Conservation (phyloP, 176 grass and related monocot genomes). For the Calamus simplicifolius region DNA sequence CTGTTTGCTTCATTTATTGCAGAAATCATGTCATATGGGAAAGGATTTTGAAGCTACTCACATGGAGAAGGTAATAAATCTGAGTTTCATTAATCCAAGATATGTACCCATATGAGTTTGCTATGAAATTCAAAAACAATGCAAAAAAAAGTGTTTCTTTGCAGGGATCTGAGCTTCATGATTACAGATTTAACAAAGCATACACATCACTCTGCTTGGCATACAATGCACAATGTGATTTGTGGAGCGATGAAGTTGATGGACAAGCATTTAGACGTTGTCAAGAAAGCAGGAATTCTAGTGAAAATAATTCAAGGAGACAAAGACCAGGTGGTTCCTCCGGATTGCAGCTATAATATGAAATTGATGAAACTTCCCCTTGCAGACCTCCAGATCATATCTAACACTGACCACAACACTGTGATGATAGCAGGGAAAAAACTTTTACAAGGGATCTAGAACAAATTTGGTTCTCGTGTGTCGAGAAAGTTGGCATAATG, state of each 20-base stretch:
- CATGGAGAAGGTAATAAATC: constrained; percentile 26
- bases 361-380: constrained; percentile 37
- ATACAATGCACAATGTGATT: constrained; percentile 96
- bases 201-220: constrained; percentile 91
- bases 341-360: constrained; percentile 50
- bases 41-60: constrained; percentile 27
- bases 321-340: constrained; percentile 49
- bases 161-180: constrained; percentile 37
- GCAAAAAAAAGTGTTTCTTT: too few relatives aligned
- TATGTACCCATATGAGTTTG: too few relatives aligned
- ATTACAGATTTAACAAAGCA: constrained; percentile 56
- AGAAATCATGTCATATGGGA: constrained; percentile 72
- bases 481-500: not conserved
- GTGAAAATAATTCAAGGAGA: constrained; percentile 57
- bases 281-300: constrained; percentile 38
- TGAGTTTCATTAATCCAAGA: too few relatives aligned
- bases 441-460: constrained; percentile 34
- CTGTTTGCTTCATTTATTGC: constrained; percentile 64
- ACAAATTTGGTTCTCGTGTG: constrained; percentile 34
- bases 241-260: constrained; percentile 47
- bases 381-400: constrained; percentile 32
- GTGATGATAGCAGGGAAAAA: constrained; percentile 38
- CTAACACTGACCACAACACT: constrained; percentile 41
- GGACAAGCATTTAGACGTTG: constrained; percentile 42
- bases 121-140: too few relatives aligned